Conservation (phyloP, 345 rosid species). For the Populus pruinosa region DNA sequence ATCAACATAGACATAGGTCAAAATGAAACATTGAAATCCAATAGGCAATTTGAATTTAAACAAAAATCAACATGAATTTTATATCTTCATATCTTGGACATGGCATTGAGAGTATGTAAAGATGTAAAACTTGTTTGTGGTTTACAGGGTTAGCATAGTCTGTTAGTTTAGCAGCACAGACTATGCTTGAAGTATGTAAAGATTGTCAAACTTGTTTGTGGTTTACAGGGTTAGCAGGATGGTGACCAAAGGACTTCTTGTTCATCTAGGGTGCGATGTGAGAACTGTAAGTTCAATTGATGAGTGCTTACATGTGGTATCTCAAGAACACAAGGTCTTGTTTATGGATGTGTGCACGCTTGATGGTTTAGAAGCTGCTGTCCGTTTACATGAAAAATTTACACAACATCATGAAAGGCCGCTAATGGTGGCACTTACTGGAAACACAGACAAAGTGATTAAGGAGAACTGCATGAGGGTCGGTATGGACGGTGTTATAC, state of each 20-base stretch:
- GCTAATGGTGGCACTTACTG: constrained; percentile 74
- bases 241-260: constrained; percentile 75
- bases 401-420: constrained; percentile 72
- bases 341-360: constrained; percentile 68
- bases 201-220: constrained; percentile 7
- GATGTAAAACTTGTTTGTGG: constrained; percentile 6
- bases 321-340: constrained; percentile 76
- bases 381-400: constrained; percentile 58
- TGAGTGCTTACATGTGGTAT: constrained; percentile 60
- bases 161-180: background rate
- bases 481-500: constrained; percentile 72
- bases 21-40: background rate
- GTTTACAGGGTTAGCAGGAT: constrained; percentile 72
- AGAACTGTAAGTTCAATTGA: constrained; percentile 62
- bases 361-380: constrained; percentile 61
- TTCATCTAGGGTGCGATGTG: constrained; percentile 90
- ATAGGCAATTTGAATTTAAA: background rate
- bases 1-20: background rate
- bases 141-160: constrained; percentile 70
- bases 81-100: background rate
- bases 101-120: background rate
- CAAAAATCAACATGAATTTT: background rate
- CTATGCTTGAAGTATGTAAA: background rate
- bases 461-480: constrained; percentile 82
- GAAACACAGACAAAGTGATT: constrained; percentile 59